Evolutionary conservation across 345 rosid species (phyloP).

Genomic region (Chamaenerion angustifolium): DNA sequence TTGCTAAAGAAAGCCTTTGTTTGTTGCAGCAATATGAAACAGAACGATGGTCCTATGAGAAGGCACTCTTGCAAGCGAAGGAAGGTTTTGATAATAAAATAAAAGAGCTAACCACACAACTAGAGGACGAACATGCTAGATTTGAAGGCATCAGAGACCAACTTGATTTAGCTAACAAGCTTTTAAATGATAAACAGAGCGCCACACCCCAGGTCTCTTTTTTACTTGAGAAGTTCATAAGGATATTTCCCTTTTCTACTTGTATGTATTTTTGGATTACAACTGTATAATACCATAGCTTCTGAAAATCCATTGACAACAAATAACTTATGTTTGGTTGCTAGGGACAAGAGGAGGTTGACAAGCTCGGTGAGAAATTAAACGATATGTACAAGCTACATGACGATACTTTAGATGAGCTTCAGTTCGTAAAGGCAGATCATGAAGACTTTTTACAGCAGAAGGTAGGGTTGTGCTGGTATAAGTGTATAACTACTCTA

Average conservation of each 20-base stretch:
- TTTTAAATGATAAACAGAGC: constrained; percentile 36
- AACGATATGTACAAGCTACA: constrained; percentile 35
- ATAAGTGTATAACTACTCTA: too few species aligned
- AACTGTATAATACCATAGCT: not conserved
- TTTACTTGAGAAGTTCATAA: not conserved
- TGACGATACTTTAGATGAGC: constrained; percentile 32
- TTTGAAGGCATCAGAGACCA: constrained; percentile 38
- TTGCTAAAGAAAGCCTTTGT: not conserved
- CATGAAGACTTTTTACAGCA: constrained; percentile 34
- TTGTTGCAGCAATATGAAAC: constrained; percentile 38
- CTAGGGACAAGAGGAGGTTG: constrained; percentile 44
- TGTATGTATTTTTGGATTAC: not conserved
- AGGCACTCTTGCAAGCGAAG: constrained; percentile 55
- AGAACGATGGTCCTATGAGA: constrained; percentile 42
- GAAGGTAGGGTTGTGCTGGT: constrained; percentile 45
- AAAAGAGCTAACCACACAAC: constrained; percentile 40
- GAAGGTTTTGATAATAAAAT: constrained; percentile 55
- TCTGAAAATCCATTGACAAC: too few species aligned
- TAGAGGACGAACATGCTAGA: constrained; percentile 36
- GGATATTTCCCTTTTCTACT: not conserved
- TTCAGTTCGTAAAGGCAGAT: constrained; percentile 49
- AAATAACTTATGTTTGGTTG: constrained; percentile 7
- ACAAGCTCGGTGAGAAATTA: constrained; percentile 29
- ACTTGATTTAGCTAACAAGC: constrained; percentile 26
- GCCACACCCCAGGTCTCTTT: constrained; percentile 37